These are phyloP conservation scores for Pythium sukuiense DNA, from an alignment of 352 stramenopile species.

Conservation along the genomic window DNA sequence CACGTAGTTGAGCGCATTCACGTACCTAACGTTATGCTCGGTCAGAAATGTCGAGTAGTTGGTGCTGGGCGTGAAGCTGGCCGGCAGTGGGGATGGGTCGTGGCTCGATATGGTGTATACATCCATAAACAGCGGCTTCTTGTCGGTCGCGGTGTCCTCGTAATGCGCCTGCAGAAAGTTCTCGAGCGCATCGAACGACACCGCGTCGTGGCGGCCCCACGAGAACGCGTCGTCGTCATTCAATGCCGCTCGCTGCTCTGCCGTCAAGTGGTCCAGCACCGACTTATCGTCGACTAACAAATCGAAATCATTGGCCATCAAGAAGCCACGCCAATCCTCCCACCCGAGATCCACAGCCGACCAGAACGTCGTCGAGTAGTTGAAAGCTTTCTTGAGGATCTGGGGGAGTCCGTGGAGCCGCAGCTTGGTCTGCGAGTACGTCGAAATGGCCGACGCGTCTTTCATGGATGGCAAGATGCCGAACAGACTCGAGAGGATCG, in stretches of 20 bases:
- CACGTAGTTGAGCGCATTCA: slow-evolving; percentile 17
- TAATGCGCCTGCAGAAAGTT: slow-evolving; percentile 1
- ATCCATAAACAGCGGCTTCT: slow-evolving; percentile 17
- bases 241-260: not conserved
- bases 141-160: not conserved
- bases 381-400: slow-evolving; percentile 12
- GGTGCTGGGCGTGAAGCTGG: slow-evolving; percentile 6
- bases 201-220: slow-evolving; percentile 14
- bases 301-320: slow-evolving; percentile 16
- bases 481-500: slow-evolving; percentile 14
- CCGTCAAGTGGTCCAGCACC: slow-evolving; percentile 2
- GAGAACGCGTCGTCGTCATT: slow-evolving; percentile 14
- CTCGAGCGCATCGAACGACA: slow-evolving; percentile 11
- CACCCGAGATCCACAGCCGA: slow-evolving; percentile 16
- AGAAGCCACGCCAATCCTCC: slow-evolving; percentile 19
- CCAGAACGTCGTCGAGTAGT: slow-evolving; percentile 19
- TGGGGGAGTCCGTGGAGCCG: slow-evolving; percentile 11
- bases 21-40: slow-evolving; percentile 13
- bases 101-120: slow-evolving; percentile 21
- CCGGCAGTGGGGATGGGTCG: slow-evolving; percentile 7
- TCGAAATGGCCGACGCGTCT: slow-evolving; percentile 2
- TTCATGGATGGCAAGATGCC: slow-evolving; percentile 8
- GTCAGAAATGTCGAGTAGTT: slow-evolving; percentile 19
- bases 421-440: not conserved
- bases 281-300: slow-evolving; percentile 4